phyloP scores from a whole-genome alignment of 208 protist species.

The Acanthamoeba polyphaga region DNA sequence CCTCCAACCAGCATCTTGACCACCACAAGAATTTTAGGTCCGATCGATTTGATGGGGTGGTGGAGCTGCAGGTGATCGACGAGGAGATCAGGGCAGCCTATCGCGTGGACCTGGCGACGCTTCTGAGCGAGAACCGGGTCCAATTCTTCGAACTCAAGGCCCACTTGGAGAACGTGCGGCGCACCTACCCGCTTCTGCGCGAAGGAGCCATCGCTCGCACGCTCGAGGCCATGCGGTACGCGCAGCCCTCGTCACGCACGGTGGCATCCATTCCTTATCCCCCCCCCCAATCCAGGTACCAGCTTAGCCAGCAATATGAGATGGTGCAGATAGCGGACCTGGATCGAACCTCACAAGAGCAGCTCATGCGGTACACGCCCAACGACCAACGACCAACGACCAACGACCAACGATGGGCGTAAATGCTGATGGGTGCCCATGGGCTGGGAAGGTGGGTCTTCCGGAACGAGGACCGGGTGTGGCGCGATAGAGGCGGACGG shows the following conservation, averaged over 20 bases:
- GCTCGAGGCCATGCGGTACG: neutral
- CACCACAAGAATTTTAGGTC: too few species aligned
- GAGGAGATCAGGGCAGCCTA: neutral
- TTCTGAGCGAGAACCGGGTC: neutral
- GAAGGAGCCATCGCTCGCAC: neutral
- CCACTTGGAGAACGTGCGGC: neutral
- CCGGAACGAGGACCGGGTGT: constrained; percentile 75
- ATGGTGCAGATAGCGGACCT: neutral
- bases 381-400: too few species aligned
- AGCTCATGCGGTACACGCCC: neutral
- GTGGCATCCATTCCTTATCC: neutral
- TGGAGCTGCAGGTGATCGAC: neutral
- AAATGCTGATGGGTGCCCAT: neutral
- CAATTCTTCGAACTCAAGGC: constrained; percentile 51
- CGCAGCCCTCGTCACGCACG: neutral
- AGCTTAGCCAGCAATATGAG: neutral
- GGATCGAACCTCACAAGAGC: neutral
- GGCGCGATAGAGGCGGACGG: constrained; percentile 68
- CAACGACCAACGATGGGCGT: too few species aligned
- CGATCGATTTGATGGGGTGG: too few species aligned
- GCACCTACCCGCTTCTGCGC: neutral
- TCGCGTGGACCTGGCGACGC: neutral
- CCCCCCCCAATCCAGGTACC: neutral
- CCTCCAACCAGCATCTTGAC: too few species aligned
- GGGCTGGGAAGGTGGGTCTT: constrained; percentile 43